Evolutionary conservation across 768 basidiomycete genomes (phyloP), one percentile per base, ranked within the genome.

Genomic region (Tulasnella calospora): DNA sequence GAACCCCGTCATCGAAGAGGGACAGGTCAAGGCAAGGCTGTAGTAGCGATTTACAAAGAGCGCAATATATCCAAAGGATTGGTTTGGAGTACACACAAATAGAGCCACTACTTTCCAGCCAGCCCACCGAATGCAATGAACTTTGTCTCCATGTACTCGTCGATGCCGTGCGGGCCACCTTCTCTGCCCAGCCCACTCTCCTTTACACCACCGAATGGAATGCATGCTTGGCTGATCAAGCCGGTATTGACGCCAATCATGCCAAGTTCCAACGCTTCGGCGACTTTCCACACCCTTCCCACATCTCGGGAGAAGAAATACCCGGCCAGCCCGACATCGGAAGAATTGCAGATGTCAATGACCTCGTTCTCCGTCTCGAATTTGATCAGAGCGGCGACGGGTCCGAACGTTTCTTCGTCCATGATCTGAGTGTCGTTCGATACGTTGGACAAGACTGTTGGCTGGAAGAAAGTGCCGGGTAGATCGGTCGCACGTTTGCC

Each of bases 301-400:
- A 98, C 87, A 83, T 99, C 97, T 51, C 90, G 85, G 46, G 90
- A 89, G 87, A 91, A 99, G 87, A 99, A 96, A 85, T 98, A 98
- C 6, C 96, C 96, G 27, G 97, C 95, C 33, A 99, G 87, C 0
- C 98, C 98, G 36, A 93, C 89, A 27, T 93, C 89, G 0, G 91
- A 88, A 81, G 89, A 86, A 84, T 99, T 99, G 41, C 97, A 97
- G 74, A 95, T 84, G 81, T 88, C 87, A 77, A 99, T 87, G 0
- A 95, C 96, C 84, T 99, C 93, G 67, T 96, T 95, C 85, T 99
- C 98, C 0, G 95, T 95, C 84, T 94, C 90, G 83, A 99, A 99
- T 82, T 92, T 92, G 83, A 89, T 91, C 33, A 99, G 86, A 9
- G 93, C 92, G 0, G 95, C 95, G 51, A 97, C 84, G 0, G 95